Evolutionary conservation across 2,329 filamentous ascomycete genomes (phyloP), one percentile per base, ranked within the genome.

Genomic region (Aspergillus amoenus): DNA sequence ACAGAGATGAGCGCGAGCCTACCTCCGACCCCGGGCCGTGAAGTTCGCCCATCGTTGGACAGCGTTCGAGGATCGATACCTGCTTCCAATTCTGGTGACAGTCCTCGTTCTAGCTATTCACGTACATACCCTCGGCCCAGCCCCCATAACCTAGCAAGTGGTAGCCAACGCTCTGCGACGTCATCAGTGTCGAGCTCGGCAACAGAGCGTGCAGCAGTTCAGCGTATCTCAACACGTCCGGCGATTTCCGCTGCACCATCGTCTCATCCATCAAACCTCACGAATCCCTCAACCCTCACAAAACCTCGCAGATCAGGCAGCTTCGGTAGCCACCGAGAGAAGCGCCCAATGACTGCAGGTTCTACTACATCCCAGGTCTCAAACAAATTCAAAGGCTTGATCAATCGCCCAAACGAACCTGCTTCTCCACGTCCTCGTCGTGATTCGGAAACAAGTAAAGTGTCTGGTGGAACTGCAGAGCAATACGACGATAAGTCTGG

Each of bases 401-500:
- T 79, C 59, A 64, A 55, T 46, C 67, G 72, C 18, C 66, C 64
- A 8, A 65, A 61, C 6, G 70, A 73, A 7, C 61, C 68, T 24
- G 59, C 63, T 46, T 68, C 72, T 21, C 55, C 65, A 42, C 68
- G 66, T 52, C 59, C 70, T 32, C 72, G 73, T 21, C 72, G 66
- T 47, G 75, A 72, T 42, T 75, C 72, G 13, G 73, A 76, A 39
- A 68, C 71, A 11, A 73, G 68, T 54, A 64, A 68, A 44, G 66
- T 58, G 44, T 71, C 69, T 41, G 64, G 60, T 43, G 57, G 52
- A 5, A 70, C 65, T 40, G 66, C 60, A 37, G 70, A 70, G 21
- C 70, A 70, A 17, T 67, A 66, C 6, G 83, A 84, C 45, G 84
- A 87, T 57, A 84, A 88, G 48, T 83, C 84, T 9, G 84, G 89